Percentiles rank a stretch among this genome's conserved stretches.
Conservation (phyloP, 179 eudicot genomes). For the Spergularia azorica region DNA sequence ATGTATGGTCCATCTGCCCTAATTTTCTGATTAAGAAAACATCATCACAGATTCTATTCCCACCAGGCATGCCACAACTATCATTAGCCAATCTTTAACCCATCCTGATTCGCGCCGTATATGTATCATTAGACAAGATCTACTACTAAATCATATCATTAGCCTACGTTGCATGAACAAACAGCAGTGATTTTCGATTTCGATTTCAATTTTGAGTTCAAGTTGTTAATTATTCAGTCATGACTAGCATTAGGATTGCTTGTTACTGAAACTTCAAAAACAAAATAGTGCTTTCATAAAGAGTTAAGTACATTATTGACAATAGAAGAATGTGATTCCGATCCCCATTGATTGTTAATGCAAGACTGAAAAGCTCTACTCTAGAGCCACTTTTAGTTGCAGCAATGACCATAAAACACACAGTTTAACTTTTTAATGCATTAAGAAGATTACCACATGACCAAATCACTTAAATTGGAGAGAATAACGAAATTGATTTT, state of each 20-base stretch:
- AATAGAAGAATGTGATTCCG: slow-evolving; percentile 33
- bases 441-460: too few species aligned
- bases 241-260: background rate
- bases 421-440: too few species aligned
- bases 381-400: too few species aligned
- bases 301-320: background rate
- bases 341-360: slow-evolving; percentile 18
- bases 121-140: background rate
- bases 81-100: background rate
- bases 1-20: background rate
- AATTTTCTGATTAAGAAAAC: background rate
- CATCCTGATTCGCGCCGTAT: background rate
- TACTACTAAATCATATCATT: too few species aligned
- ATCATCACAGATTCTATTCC: background rate
- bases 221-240: too few species aligned
- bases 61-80: background rate
- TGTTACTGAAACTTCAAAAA: background rate
- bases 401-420: too few species aligned
- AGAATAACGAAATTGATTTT: too few species aligned
- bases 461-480: too few species aligned
- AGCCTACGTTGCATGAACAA: too few species aligned
- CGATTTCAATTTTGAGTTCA: too few species aligned
- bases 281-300: background rate
- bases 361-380: background rate
- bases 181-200: too few species aligned